Evolutionary conservation across 2,329 filamentous ascomycete genomes (phyloP).

Genomic region (Nothopassalora personata): DNA sequence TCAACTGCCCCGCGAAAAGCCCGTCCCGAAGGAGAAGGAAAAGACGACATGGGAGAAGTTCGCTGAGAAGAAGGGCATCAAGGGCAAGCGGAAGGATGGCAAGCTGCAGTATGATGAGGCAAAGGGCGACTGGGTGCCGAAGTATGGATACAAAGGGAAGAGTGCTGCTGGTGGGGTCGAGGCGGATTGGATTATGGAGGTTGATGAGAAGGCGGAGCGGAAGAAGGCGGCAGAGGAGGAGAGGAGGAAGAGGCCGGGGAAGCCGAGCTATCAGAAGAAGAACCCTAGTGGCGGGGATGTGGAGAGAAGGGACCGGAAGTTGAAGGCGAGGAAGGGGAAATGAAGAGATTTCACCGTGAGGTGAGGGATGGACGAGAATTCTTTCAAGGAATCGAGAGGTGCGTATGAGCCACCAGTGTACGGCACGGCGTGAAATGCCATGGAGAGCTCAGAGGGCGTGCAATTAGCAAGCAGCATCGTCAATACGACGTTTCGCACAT

Average conservation of each 20-base stretch:
- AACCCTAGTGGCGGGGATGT: constrained; percentile 6
- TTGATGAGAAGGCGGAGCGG: constrained; percentile 62
- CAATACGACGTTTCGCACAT: too few species aligned
- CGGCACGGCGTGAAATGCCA: too few species aligned
- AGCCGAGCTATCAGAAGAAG: not conserved
- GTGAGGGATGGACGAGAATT: not conserved
- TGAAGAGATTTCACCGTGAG: not conserved
- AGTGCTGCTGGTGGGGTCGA: constrained; percentile 72
- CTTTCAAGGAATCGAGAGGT: not conserved
- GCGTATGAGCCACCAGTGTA: too few species aligned
- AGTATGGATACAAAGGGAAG: constrained; percentile 90
- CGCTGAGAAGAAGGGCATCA: constrained; percentile 94
- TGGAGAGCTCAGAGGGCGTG: too few species aligned
- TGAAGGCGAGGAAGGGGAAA: constrained; percentile 17
- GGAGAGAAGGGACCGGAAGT: constrained; percentile 17
- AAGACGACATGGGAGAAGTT: constrained; percentile 96
- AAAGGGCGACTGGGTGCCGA: constrained; percentile 81
- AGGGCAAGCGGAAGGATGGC: constrained; percentile 74
- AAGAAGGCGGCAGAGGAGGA: constrained; percentile 58
- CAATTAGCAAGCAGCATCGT: too few species aligned
- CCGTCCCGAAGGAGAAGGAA: constrained; percentile 71
- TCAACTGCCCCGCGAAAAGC: constrained; percentile 82
- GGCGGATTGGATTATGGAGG: constrained; percentile 81
- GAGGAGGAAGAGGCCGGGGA: constrained; percentile 18
- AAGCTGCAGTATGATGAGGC: constrained; percentile 81